These are phyloP conservation scores for Exserohilum rostratum DNA, from an alignment of 2,329 filamentous ascomycete species.

Conservation along the genomic window DNA sequence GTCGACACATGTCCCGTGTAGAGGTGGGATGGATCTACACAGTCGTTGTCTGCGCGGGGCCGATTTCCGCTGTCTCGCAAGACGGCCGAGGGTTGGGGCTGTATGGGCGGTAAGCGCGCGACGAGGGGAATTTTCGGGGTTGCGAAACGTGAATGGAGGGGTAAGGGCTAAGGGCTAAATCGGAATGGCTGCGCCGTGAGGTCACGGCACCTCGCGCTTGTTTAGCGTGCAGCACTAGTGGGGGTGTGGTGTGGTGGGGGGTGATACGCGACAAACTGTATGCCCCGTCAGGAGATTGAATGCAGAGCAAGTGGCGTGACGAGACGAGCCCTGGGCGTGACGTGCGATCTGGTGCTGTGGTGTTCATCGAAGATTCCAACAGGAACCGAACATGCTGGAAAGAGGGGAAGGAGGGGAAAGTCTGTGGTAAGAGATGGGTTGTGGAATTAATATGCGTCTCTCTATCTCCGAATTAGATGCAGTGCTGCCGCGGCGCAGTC, in stretches of 20 bases:
- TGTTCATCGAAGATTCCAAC: not conserved
- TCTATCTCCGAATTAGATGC: constrained; percentile 12
- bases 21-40: not conserved
- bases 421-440: constrained; percentile 5
- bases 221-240: constrained; percentile 15
- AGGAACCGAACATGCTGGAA: not conserved
- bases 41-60: not conserved
- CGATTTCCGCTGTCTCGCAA: not conserved
- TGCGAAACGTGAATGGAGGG: constrained; percentile 6
- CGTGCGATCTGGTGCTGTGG: constrained; percentile 1
- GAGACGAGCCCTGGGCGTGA: not conserved
- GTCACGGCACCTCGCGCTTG: constrained; percentile 14
- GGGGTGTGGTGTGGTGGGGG: constrained; percentile 9
- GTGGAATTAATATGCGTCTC: constrained; percentile 7
- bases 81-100: not conserved
- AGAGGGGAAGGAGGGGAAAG: not conserved
- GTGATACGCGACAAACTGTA: constrained; percentile 6
- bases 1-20: no score
- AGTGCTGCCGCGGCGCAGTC: constrained; percentile 8
- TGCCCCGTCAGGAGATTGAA: not conserved
- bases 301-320: not conserved
- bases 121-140: constrained; percentile 5
- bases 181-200: constrained; percentile 14
- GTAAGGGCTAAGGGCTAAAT: not conserved
- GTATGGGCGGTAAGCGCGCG: constrained; percentile 16